Conservation (phyloP, 1,139 yeast species). For the Meyerozyma elateridarum region DNA sequence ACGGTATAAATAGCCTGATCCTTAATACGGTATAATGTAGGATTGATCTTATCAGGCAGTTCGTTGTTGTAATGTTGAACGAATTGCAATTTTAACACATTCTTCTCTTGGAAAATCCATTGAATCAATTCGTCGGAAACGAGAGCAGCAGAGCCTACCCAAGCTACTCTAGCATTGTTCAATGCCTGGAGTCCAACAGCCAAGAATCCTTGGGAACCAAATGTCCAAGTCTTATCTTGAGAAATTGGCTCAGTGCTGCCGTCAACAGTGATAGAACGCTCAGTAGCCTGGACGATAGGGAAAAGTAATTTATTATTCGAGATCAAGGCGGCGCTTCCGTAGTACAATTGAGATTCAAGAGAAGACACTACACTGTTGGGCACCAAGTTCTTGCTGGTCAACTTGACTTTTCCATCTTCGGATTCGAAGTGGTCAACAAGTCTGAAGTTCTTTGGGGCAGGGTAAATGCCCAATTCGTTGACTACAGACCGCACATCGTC, state of each 20-base stretch:
- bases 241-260: constrained; percentile 30
- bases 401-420: constrained; percentile 22
- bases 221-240: constrained; percentile 63
- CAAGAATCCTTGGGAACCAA: constrained; percentile 75
- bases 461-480: constrained; percentile 77
- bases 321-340: constrained; percentile 40
- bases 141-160: constrained; percentile 70
- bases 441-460: constrained; percentile 72
- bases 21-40: constrained; percentile 61
- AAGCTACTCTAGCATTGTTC: constrained; percentile 70
- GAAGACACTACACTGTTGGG: constrained; percentile 19
- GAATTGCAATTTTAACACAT: constrained; percentile 54
- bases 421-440: constrained; percentile 62
- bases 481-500: constrained; percentile 65
- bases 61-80: constrained; percentile 51
- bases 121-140: constrained; percentile 52
- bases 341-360: constrained; percentile 14
- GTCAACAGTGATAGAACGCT: constrained; percentile 58
- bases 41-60: constrained; percentile 34
- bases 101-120: constrained; percentile 75
- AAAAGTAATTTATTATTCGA: constrained; percentile 54
- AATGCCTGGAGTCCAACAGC: constrained; percentile 81
- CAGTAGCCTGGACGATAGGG: constrained; percentile 68
- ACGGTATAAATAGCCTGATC: constrained; percentile 65
- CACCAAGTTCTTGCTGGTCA: constrained; percentile 23